A percentile compares a stretch with the other conserved stretches of the same genome.
phyloP scores from a whole-genome alignment of 305 asterid genomes.

The Stenogyne calaminthoides region DNA sequence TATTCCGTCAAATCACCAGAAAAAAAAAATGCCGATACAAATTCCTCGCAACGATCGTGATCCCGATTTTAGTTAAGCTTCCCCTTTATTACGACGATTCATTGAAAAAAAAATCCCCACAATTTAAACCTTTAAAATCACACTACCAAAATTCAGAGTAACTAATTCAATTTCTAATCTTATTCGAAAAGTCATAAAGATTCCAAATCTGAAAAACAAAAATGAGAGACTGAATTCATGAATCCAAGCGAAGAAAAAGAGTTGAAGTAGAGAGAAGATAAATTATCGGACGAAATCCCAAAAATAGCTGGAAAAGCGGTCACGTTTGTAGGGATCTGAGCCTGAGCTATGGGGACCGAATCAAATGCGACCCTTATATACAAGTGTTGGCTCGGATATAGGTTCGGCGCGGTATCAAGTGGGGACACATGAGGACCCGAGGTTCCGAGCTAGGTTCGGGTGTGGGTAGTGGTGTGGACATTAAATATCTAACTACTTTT shows the following conservation, averaged over 20 bases:
- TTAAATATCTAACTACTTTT: constrained; percentile 29
- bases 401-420: constrained; percentile 14
- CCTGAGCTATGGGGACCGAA: constrained; percentile 44
- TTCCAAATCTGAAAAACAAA: not conserved
- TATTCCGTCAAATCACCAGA: constrained; percentile 14
- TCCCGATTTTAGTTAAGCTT: constrained; percentile 21
- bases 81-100: not conserved
- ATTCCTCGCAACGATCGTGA: constrained; percentile 34
- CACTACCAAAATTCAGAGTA: not conserved
- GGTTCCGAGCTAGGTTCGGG: constrained; percentile 26
- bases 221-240: not conserved
- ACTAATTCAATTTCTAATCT: not conserved
- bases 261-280: constrained; percentile 30
- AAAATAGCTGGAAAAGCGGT: constrained; percentile 54
- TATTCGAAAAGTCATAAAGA: not conserved
- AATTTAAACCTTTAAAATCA: constrained; percentile 5
- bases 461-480: not conserved
- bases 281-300: constrained; percentile 33
- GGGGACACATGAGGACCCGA: not conserved
- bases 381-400: constrained; percentile 20
- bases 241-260: not conserved
- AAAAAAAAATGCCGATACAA: constrained; percentile 17
- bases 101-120: constrained; percentile 13
- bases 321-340: constrained; percentile 50
- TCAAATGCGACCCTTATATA: constrained; percentile 17